Evolutionary conservation across 2,329 filamentous ascomycete species (phyloP).

Genomic region (Dendryphion nanum): DNA sequence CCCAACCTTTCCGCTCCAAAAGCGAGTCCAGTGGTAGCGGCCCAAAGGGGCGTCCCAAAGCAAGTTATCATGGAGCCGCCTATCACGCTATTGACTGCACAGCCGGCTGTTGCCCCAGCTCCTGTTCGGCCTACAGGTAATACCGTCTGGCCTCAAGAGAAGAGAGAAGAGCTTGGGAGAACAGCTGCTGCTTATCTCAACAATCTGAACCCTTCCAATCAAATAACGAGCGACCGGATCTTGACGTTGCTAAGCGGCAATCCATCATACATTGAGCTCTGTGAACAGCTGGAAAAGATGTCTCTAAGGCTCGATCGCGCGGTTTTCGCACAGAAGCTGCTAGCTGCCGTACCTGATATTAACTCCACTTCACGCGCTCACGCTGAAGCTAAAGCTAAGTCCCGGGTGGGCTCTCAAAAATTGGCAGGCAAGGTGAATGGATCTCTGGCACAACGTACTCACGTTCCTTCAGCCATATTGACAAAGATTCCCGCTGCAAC

Average conservation of each 20-base stretch:
- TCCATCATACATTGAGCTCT: conserved; percentile 56
- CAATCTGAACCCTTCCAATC: conserved; percentile 41
- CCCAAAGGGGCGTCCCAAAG: too few relatives aligned
- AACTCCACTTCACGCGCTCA: conserved; percentile 21
- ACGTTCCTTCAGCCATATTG: background rate
- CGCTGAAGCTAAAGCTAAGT: conserved; percentile 6
- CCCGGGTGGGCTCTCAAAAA: too few relatives aligned
- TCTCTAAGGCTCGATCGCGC: conserved; percentile 53
- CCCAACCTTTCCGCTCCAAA: background rate
- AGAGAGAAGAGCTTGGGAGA: conserved; percentile 51
- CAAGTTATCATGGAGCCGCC: background rate
- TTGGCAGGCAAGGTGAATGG: background rate
- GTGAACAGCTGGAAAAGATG: conserved; percentile 51
- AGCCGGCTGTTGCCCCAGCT: conserved; percentile 4
- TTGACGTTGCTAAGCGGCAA: conserved; percentile 51
- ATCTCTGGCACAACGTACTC: background rate
- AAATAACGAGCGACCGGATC: conserved; percentile 42
- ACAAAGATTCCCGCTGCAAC: background rate
- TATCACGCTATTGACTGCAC: conserved; percentile 5
- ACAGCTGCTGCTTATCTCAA: conserved; percentile 51
- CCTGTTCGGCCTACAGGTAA: conserved; percentile 16
- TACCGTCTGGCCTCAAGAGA: conserved; percentile 53
- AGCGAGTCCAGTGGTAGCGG: background rate
- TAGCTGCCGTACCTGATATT: conserved; percentile 46
- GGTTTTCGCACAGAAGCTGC: conserved; percentile 52